Percentiles rank a stretch among this genome's conserved stretches.
Evolutionary conservation across 139 green algal genomes (phyloP).

Genomic region (Picochlorum sp.): DNA sequence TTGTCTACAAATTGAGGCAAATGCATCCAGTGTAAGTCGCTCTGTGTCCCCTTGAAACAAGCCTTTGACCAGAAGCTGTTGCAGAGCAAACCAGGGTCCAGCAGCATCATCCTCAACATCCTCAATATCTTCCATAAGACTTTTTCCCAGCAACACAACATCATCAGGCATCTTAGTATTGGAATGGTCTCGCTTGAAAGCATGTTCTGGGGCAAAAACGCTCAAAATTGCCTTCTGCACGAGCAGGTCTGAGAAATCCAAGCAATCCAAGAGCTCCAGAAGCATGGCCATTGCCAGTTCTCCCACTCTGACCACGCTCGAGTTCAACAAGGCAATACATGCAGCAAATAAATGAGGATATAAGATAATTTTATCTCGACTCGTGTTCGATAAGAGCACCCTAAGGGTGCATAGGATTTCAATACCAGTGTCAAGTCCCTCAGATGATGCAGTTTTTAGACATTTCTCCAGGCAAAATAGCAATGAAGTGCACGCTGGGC

Average conservation of each 20-base stretch:
- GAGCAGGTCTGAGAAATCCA: slow-evolving; percentile 51
- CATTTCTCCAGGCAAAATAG: slow-evolving; percentile 67
- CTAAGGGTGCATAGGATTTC: slow-evolving; percentile 33
- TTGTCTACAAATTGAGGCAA: slow-evolving; percentile 29
- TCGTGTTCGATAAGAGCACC: slow-evolving; percentile 45
- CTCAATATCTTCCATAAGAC: slow-evolving; percentile 8
- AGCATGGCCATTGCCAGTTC: slow-evolving; percentile 50
- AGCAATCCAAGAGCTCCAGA: slow-evolving; percentile 36
- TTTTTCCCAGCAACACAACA: slow-evolving; percentile 16
- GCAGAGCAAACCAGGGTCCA: slow-evolving; percentile 37
- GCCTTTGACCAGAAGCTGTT: slow-evolving; percentile 78
- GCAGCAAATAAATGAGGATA: slow-evolving; percentile 76
- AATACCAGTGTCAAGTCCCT: slow-evolving; percentile 28
- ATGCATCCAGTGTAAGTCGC: slow-evolving; percentile 39
- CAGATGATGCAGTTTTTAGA: slow-evolving; percentile 36
- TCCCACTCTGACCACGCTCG: slow-evolving; percentile 63
- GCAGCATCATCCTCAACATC: slow-evolving; percentile 8
- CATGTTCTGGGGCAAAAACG: slow-evolving; percentile 24
- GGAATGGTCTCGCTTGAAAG: background rate
- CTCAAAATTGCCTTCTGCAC: slow-evolving; percentile 70
- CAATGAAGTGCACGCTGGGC: slow-evolving; percentile 55
- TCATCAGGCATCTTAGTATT: background rate
- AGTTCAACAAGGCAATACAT: slow-evolving; percentile 62
- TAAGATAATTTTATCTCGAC: slow-evolving; percentile 58
- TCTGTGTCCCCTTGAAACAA: slow-evolving; percentile 57